Evolutionary conservation across 2,329 filamentous ascomycete genomes (phyloP), one percentile per base, ranked within the genome.

Genomic region (Paracamarosporium sp.): DNA sequence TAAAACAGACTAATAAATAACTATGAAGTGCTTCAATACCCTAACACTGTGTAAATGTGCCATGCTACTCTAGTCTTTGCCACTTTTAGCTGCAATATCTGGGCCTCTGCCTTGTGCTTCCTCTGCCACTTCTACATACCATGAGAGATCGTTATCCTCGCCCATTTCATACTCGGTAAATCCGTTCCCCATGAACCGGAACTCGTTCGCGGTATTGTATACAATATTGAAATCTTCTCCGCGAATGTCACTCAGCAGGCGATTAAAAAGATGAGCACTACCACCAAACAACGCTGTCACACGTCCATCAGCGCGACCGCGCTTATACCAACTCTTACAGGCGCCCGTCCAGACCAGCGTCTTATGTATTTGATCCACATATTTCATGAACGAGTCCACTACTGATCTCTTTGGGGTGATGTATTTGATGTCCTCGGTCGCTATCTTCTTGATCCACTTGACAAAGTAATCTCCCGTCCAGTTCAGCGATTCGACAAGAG

Each of bases 271-370:
- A 38, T 17, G 17, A 5, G 35, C 54, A 28, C 57, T 60, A 11
- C 54, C 57, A 15, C 28, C 43, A 48, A 50, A 60, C 33, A 56
- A 30, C 20, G 57, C 57, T 28, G 53, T 56, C 12, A 60, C 50
- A 25, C 44, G 13, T 3, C 57, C 57, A 12, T 56, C 53, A 6
- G 47, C 54, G 17, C 43, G 30, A 17, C 46, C 46, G 20, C 53
- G 55, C 54, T 62, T 62, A 35, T 56, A 63, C 57, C 61, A 63
- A 36, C 54, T 58, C 24, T 55, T 50, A 43, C 57, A 63, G 9
- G 38, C 48, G 2, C 48, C 57, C 11, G n/a, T 55, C 43, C 46
- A 57, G 20, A 62, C 46, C 31, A 59, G 44, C 9, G 44, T 33
- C 31, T 59, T 31, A 52, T 61, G 56, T 6, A 58, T 30, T 33